These are phyloP conservation scores for Priceomyces haplophilus DNA, from an alignment of 805 yeast genomes.

Conservation along the genomic window DNA sequence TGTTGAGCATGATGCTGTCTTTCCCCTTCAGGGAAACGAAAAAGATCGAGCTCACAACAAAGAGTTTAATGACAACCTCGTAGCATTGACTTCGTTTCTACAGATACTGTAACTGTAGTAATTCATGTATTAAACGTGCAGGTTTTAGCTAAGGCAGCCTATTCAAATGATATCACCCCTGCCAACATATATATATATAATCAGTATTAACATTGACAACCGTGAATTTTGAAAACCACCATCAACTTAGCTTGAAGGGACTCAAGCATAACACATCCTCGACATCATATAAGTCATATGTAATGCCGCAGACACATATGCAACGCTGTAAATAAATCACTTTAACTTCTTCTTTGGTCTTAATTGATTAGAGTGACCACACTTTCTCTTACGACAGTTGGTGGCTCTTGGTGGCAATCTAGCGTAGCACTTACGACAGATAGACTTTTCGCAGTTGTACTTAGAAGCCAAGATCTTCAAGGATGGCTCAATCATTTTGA, in stretches of 20 bases:
- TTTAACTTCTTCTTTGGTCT: constrained; percentile 99
- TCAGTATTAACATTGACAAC: background rate
- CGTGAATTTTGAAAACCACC: background rate
- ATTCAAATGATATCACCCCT: background rate
- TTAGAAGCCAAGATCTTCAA: constrained; percentile 98
- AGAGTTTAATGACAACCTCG: too few species aligned
- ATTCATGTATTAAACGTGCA: background rate
- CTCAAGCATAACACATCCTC: background rate
- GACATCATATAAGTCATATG: background rate
- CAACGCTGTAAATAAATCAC: constrained; percentile 42
- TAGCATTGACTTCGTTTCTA: background rate
- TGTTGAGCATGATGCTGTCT: too few species aligned
- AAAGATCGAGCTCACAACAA: too few species aligned
- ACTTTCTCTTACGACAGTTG: constrained; percentile 99
- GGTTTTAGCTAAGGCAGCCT: background rate
- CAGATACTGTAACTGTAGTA: background rate
- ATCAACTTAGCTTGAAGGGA: background rate
- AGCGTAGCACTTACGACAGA: constrained; percentile 99
- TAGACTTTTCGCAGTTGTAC: constrained; percentile 99
- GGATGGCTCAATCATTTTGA: constrained; percentile 92
- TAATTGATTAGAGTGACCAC: constrained; percentile 99
- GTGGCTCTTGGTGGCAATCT: constrained; percentile 99
- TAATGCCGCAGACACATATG: constrained; percentile 2
- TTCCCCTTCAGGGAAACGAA: too few species aligned
- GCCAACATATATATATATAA: background rate